phyloP scores from a whole-genome alignment of 2,329 filamentous ascomycete species.

The Uncinocarpus reesii region DNA sequence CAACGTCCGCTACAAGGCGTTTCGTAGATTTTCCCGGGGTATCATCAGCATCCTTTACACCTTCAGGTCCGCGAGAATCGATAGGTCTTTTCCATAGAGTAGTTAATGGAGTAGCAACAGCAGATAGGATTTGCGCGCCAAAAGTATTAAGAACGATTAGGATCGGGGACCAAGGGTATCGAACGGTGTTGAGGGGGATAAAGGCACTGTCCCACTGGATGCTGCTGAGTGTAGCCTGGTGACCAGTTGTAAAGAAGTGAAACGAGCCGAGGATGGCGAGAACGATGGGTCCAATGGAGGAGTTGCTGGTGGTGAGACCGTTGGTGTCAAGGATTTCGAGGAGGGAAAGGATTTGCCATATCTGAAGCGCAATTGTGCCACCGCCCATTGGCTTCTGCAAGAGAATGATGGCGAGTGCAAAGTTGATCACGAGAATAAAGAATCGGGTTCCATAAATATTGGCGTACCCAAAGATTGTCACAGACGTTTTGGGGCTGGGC shows the following conservation, averaged over 20 bases:
- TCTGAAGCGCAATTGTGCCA: conserved; percentile 67
- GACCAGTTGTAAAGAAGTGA: conserved; percentile 95
- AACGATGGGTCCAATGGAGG: conserved; percentile 68
- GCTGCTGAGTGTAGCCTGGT: conserved; percentile 74
- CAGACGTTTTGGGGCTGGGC: conserved; percentile 32
- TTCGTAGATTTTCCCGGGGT: conserved; percentile 24
- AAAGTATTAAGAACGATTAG: conserved; percentile 78
- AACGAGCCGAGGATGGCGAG: conserved; percentile 84
- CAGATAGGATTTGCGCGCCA: conserved; percentile 75
- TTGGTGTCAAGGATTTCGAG: conserved; percentile 56
- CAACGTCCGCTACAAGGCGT: conserved; percentile 55
- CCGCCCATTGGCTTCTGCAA: conserved; percentile 92
- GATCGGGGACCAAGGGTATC: conserved; percentile 82
- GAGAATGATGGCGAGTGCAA: conserved; percentile 64
- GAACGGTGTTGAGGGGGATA: conserved; percentile 69
- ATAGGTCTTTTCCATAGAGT: conserved; percentile 83
- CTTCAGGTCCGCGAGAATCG: conserved; percentile 44
- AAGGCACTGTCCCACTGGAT: conserved; percentile 97
- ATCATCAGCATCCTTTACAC: conserved; percentile 22
- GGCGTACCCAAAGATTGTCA: conserved; percentile 80
- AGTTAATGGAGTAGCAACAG: conserved; percentile 66
- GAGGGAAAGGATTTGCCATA: conserved; percentile 79
- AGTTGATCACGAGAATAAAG: conserved; percentile 69
- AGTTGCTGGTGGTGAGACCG: conserved; percentile 48
- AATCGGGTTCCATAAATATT: conserved; percentile 91